Evolutionary conservation across 2,329 filamentous ascomycete genomes (phyloP), one percentile per base, ranked within the genome.

Genomic region (Hypomyces rosellus): DNA sequence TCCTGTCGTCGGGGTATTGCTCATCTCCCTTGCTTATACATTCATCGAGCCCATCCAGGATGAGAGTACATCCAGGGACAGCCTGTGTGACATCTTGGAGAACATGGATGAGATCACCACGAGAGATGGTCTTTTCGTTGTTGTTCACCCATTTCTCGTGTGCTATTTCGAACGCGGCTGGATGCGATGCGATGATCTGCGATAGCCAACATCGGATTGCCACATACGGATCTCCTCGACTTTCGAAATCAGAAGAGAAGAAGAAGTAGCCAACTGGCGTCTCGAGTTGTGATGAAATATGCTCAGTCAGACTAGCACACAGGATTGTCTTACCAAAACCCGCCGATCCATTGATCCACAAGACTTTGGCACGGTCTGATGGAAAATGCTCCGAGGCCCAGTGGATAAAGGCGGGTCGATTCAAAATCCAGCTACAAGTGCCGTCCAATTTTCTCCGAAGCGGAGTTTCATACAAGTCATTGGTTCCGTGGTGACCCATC

Each of bases 11-110:
- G 4, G 16, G 41, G 12, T 8, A 13, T 25, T 13, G 4, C n/a
- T 16, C 18, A 16, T 14, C 30, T 30, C 25, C 6, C 4, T n/a
- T 30, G n/a, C 15, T n/a, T 47, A 47, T 49, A 3, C 63, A 71
- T 49, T 71, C 67, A 14, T 71, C 67, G 9, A 70, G 53, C 0
- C 68, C 66, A 34, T 70, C 67, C 0, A 65, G 25, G 0, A 68
- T 30, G 4, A 69, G 58, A 0, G 45, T 50, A 3, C 56, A 64
- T 1, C 20, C 37, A 0, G 62, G 57, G 3, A 61, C 33, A 1
- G 15, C 16, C 0, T 45, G 45, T 1, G 59, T 4, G 0, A 62
- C 5, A 2, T 54, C 15, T 2, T 36, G 38, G n/a, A 65, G 59
- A 4, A 67, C 25, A 0, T 46, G 11, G 3, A 57, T 11, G 4